Conservation (phyloP, 441 rosid genomes). For the Gossypium gossypioides region DNA sequence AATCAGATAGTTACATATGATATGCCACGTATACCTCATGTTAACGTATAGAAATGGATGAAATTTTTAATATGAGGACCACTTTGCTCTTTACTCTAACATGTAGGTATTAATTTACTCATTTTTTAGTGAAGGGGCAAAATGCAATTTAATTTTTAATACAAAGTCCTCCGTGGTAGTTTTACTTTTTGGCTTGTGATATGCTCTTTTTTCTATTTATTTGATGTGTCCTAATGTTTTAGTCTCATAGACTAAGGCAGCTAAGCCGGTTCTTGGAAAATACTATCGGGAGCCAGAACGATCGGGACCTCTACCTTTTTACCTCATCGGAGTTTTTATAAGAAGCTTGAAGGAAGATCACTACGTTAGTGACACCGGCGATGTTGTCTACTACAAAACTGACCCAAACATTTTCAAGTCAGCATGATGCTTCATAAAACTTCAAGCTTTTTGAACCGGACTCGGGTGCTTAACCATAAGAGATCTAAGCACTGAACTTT, state of each 20-base stretch:
- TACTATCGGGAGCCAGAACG: conserved; percentile 48
- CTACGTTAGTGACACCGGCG: conserved; percentile 47
- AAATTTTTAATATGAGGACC: too few species aligned
- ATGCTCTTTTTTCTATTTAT: neutral
- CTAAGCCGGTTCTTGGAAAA: conserved; percentile 49
- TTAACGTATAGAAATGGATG: too few species aligned
- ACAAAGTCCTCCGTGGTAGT: too few species aligned
- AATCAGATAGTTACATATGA: too few species aligned
- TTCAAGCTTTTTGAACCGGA: neutral
- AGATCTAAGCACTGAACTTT: neutral
- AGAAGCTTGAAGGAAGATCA: conserved; percentile 47
- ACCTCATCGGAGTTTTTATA: conserved; percentile 29
- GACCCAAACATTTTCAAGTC: neutral
- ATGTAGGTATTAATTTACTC: too few species aligned
- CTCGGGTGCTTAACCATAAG: neutral
- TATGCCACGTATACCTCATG: too few species aligned
- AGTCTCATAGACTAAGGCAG: conserved; percentile 48
- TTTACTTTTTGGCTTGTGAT: neutral
- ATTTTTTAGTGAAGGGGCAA: too few species aligned
- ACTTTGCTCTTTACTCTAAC: too few species aligned
- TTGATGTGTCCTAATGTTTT: neutral
- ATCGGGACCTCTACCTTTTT: conserved; percentile 50
- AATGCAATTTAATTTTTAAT: too few species aligned
- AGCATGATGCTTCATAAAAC: neutral
- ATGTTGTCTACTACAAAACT: conserved; percentile 40